Evolutionary conservation across 192 early-diverging fungal genomes (phyloP).

Genomic region (Gigaspora rosea): DNA sequence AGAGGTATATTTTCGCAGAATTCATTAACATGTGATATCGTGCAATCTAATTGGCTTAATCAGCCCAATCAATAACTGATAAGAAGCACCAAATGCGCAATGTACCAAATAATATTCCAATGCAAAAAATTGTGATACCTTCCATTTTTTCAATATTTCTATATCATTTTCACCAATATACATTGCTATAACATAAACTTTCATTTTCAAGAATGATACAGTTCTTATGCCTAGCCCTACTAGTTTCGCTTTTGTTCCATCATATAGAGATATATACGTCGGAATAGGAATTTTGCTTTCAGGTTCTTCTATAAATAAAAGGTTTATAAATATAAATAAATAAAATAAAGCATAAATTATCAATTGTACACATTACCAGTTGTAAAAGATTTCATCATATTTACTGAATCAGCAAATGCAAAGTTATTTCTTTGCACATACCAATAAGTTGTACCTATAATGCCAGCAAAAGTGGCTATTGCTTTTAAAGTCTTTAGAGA

Average conservation of each 20-base stretch:
- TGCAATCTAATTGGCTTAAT: no score
- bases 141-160: slow-evolving; percentile 34
- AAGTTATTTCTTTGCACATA: background rate
- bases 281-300: slow-evolving; percentile 45
- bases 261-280: slow-evolving; percentile 40
- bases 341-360: background rate
- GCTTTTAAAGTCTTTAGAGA: background rate
- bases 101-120: no score
- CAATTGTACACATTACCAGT: background rate
- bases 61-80: no score
- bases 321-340: background rate
- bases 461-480: background rate
- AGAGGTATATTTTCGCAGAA: no score
- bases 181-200: slow-evolving; percentile 56
- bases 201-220: slow-evolving; percentile 56
- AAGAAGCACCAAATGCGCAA: no score
- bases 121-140: background rate
- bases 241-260: slow-evolving; percentile 46
- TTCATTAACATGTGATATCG: no score
- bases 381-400: background rate
- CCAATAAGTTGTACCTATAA: background rate
- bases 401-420: background rate
- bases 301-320: slow-evolving; percentile 37
- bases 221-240: slow-evolving; percentile 56
- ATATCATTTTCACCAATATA: slow-evolving; percentile 54